Percentiles rank a stretch among this genome's conserved stretches.
Conservation (phyloP, 2,329 filamentous ascomycete genomes). For the Emericellopsis cladophorae region DNA sequence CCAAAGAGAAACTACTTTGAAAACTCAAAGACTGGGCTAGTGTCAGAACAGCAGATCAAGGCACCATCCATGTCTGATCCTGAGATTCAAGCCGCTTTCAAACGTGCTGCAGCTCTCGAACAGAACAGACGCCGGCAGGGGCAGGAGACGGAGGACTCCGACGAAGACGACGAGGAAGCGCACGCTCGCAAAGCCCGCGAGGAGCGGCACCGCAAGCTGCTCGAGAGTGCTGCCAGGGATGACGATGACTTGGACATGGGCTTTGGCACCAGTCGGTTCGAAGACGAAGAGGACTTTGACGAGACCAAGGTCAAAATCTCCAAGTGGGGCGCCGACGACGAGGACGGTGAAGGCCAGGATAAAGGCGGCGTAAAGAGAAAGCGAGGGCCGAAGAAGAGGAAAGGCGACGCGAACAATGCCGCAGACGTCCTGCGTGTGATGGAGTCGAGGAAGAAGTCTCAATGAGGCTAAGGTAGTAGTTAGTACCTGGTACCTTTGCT, state of each 20-base stretch:
- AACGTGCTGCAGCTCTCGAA: slow-evolving; percentile 63
- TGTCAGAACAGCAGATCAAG: slow-evolving; percentile 37
- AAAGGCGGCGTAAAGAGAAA: slow-evolving; percentile 48
- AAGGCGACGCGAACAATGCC: slow-evolving; percentile 66
- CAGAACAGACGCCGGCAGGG: slow-evolving; percentile 25
- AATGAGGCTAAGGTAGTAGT: no score
- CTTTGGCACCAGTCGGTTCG: slow-evolving; percentile 78
- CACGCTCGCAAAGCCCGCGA: slow-evolving; percentile 42
- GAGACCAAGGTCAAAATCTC: slow-evolving; percentile 54
- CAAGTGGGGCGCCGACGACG: slow-evolving; percentile 46
- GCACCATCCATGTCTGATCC: slow-evolving; percentile 56
- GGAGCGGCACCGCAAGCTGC: slow-evolving; percentile 60
- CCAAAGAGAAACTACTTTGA: slow-evolving; percentile 47
- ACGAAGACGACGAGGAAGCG: slow-evolving; percentile 25
- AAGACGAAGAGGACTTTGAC: slow-evolving; percentile 78
- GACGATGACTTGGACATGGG: slow-evolving; percentile 88
- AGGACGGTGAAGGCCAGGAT: slow-evolving; percentile 25
- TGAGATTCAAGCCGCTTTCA: slow-evolving; percentile 69
- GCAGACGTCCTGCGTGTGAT: slow-evolving; percentile 71
- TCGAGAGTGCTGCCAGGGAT: slow-evolving; percentile 64
- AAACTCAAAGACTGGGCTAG: slow-evolving; percentile 40
- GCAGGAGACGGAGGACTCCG: slow-evolving; percentile 13
- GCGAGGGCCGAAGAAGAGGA: slow-evolving; percentile 61
- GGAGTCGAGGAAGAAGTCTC: slow-evolving; percentile 38
- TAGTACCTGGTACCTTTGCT: no score